Evolutionary conservation across 208 protist genomes (phyloP), one percentile per base, ranked within the genome.

Genomic region (Trypanosoma theileri): DNA sequence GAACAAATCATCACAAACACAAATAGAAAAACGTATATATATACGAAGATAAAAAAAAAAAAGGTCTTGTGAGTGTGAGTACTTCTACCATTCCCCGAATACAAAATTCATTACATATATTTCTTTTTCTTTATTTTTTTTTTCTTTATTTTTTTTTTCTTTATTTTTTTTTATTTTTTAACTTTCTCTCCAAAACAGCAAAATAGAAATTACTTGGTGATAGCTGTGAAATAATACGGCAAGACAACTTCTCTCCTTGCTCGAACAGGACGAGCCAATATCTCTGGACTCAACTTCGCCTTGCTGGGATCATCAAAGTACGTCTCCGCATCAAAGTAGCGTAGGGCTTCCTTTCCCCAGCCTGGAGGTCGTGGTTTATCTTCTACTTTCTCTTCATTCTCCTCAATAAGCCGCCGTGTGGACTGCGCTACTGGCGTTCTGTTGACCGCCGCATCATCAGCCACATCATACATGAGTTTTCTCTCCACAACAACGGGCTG

Each of bases 301-400:
- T 89, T 92, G 7, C 35, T 74, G 0, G 86, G 86, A 45, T 92
- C 78, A 64, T 92, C 86, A 68, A 77, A 88, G 61, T 92, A 92
- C 19, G 86, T 92, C 45, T 85, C 78, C n/a, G 82, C 71, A 75
- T 92, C 86, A 69, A 92, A 92, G 73, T 77, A 92, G 44, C 80
- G 79, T 46, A 65, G 31, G n/a, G 86, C 83, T 40, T 88, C 77
- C 24, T 53, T 77, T n/a, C 86, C 86, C 86, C 86, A 92, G n/a
- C 86, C 86, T 42, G 83, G 80, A 31, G 86, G 86, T 21, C 70
- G 66, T 46, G n/a, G n/a, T n/a, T 50, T 6, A 13, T 41, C n/a
- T 22, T 59, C 26, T 17, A n/a, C 8, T 31, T 31, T 10, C 31
- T 52, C 58, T 65, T 59, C 44, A 41, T 31, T 42, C 8, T 10